These are phyloP conservation scores for Salix viminalis DNA, from an alignment of 345 rosid genomes.

Conservation along the genomic window DNA sequence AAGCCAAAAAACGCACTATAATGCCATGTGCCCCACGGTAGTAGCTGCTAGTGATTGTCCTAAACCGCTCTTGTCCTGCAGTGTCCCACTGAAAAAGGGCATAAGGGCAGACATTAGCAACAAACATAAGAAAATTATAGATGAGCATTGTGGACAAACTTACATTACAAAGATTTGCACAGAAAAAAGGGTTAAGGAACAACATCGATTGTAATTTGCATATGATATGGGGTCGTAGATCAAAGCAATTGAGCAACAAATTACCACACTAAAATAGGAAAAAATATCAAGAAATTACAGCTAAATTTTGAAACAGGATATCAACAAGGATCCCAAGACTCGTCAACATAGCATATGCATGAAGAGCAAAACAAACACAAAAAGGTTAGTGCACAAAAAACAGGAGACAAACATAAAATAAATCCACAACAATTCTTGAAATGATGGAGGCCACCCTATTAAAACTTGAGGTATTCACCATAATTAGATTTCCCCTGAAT, in stretches of 20 bases:
- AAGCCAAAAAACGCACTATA: conserved; percentile 43
- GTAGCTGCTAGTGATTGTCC: conserved; percentile 95
- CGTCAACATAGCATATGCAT: neutral
- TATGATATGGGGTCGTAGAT: neutral
- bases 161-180: neutral
- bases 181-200: neutral
- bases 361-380: neutral
- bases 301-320: neutral
- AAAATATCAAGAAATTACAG: neutral
- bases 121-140: neutral
- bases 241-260: neutral
- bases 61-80: conserved; percentile 93
- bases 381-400: neutral
- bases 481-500: neutral
- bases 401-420: neutral
- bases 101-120: neutral
- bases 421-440: neutral
- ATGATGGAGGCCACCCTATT: neutral
- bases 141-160: neutral
- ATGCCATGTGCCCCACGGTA: conserved; percentile 98
- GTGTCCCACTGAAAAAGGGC: conserved; percentile 74
- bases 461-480: neutral
- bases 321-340: neutral
- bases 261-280: neutral
- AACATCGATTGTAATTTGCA: neutral